Base-by-base conservation (phyloP, 2,329 filamentous ascomycete species). In the Purpureocillium lavendulum region DNA sequence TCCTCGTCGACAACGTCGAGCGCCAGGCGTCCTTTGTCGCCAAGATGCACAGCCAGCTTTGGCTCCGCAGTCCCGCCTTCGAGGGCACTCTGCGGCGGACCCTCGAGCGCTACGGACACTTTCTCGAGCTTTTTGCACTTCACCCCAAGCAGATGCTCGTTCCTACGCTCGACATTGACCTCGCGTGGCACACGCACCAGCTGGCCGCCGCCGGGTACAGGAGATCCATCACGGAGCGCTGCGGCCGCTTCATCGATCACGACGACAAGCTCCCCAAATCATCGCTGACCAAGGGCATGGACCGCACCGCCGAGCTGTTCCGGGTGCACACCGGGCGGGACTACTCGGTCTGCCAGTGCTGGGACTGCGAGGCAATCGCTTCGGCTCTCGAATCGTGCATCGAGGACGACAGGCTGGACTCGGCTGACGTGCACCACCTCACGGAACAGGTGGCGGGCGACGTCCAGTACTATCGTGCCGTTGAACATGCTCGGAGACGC, bases 331-430 rank as follows among this genome's bases (percentile, higher is more conserved):
- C 49, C 8, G 31, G 31, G 14, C 14, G 31, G 7, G 31, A 18
- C 7, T 50, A 50, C 30, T 33, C 39, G 3, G 17, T 47, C 21
- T 50, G 46, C 15, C 32, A 50, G 15, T 50, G 48, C 30, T 50
- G 48, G 48, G 48, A 50, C 26, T 50, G 48, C 7, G 48, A 50
- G 39, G 44, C 41, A 10, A 41, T 50, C 1, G 33, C 38, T 21
- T 50, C 48, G 4, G 48, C 46, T 3, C 26, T 50, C 1, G 44
- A 49, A 18, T 41, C 30, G 13, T 33, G 33, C 13, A 40, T 47
- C 12, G 29, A 28, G 2, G 40, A 47, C n/a, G 13, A 26, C 9
- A 18, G 44, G 14, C 11, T 33, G 31, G 15, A 12, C 8, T 13
- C n/a, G 7, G 31, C 16, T 12, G 15, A 17, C 31, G 15, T 17